phyloP scores from a whole-genome alignment of 345 rosid genomes.

The Balakata baccata region DNA sequence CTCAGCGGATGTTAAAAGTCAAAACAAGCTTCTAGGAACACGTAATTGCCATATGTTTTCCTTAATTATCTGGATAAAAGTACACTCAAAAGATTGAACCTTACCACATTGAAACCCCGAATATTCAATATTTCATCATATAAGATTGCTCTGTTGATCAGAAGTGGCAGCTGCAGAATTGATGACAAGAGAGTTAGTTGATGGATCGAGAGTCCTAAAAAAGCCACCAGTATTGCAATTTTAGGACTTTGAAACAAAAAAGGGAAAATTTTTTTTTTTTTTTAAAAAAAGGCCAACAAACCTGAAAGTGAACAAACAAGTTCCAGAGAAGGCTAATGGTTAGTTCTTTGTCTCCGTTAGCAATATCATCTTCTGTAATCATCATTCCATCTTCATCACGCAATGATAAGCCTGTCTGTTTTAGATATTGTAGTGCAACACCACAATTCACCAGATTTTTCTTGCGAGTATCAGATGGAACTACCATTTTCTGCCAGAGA shows the following conservation, averaged over 20 bases:
- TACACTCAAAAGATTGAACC: slow-evolving; percentile 24
- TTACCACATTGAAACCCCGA: slow-evolving; percentile 49
- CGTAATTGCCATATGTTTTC: neutral
- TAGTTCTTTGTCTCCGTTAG: slow-evolving; percentile 76
- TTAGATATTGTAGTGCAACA: slow-evolving; percentile 61
- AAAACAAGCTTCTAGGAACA: neutral
- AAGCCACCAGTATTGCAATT: neutral
- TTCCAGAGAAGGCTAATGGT: slow-evolving; percentile 83
- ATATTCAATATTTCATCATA: slow-evolving; percentile 59
- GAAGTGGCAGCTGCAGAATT: slow-evolving; percentile 69
- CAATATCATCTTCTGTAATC: slow-evolving; percentile 67
- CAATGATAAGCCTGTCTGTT: slow-evolving; percentile 55
- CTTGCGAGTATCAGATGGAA: slow-evolving; percentile 70
- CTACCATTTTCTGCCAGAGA: slow-evolving; percentile 62
- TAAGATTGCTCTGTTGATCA: slow-evolving; percentile 49
- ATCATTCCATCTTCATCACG: slow-evolving; percentile 67
- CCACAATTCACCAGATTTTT: slow-evolving; percentile 68
- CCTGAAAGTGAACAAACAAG: slow-evolving; percentile 85
- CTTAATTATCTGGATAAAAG: slow-evolving; percentile 4
- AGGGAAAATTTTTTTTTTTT: neutral
- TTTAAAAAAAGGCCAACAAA: slow-evolving; percentile 25
- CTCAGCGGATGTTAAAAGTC: neutral
- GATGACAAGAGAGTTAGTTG: slow-evolving; percentile 11
- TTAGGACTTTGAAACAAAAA: neutral
- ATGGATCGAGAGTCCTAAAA: slow-evolving; percentile 2